A percentile compares a stretch with the other conserved stretches of the same genome.
Evolutionary conservation across 1,284 basidiomycete genomes (phyloP).

Genomic region (Ustilago lituana): DNA sequence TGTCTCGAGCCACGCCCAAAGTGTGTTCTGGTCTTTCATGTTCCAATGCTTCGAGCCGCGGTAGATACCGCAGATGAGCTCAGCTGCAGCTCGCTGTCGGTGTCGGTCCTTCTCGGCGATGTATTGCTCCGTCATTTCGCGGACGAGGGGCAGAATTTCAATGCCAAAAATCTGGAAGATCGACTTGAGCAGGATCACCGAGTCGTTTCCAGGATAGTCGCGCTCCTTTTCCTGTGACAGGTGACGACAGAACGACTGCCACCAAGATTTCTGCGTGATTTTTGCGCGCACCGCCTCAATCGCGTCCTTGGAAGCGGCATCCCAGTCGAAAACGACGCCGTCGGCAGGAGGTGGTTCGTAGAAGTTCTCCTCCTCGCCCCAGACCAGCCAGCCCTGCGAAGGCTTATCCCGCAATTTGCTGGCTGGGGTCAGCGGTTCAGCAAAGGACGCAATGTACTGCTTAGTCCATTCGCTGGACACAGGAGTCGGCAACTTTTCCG

Average conservation of each 20-base stretch:
- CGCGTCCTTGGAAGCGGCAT: constrained; percentile 73
- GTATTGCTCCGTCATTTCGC: constrained; percentile 75
- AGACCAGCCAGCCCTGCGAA: constrained; percentile 84
- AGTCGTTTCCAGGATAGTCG: constrained; percentile 64
- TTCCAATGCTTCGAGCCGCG: constrained; percentile 92
- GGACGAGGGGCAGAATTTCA: constrained; percentile 72
- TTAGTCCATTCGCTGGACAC: constrained; percentile 71
- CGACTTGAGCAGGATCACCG: constrained; percentile 70
- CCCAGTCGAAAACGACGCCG: constrained; percentile 75
- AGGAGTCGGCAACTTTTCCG: constrained; percentile 50
- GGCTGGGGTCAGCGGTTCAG: constrained; percentile 65
- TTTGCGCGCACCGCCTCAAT: constrained; percentile 73
- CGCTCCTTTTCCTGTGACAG: constrained; percentile 62
- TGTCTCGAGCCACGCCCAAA: constrained; percentile 85
- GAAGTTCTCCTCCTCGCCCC: constrained; percentile 78
- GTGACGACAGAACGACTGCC: constrained; percentile 69
- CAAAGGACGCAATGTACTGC: constrained; percentile 71
- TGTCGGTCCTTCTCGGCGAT: constrained; percentile 79
- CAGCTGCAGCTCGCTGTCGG: constrained; percentile 89
- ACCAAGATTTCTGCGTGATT: constrained; percentile 74
- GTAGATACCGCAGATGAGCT: constrained; percentile 79
- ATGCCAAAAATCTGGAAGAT: constrained; percentile 73
- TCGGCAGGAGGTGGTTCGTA: constrained; percentile 73
- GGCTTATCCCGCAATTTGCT: constrained; percentile 79
- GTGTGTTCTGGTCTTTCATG: constrained; percentile 71